Conservation (phyloP, 352 stramenopile genomes). For the Phytopythium litorale region DNA sequence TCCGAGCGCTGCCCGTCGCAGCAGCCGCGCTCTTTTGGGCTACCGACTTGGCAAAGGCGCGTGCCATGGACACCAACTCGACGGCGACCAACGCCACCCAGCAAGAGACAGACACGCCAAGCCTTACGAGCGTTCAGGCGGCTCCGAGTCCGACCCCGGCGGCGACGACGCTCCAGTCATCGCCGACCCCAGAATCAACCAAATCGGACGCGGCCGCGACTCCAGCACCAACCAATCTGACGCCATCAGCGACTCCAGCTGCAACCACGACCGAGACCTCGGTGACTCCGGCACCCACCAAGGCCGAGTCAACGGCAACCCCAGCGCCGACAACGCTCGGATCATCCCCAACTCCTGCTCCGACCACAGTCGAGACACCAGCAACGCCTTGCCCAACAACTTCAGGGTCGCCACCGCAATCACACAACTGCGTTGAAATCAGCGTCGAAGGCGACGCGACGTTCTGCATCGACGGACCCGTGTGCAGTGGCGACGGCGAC, state of each 20-base stretch:
- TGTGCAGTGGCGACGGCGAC: conserved; percentile 26
- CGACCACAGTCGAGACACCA: not conserved
- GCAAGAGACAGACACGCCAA: not conserved
- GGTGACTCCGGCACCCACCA: not conserved
- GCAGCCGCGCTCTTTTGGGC: not conserved
- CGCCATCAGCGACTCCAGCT: not conserved
- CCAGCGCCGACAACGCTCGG: not conserved
- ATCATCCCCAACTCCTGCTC: not conserved
- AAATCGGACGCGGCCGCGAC: no score
- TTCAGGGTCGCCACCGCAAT: not conserved
- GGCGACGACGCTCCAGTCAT: not conserved
- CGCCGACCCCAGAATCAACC: not conserved
- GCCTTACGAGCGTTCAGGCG: not conserved
- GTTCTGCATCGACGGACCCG: conserved; percentile 27
- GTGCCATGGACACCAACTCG: not conserved
- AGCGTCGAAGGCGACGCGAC: conserved; percentile 36
- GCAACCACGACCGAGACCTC: not conserved
- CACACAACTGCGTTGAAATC: conserved; percentile 25
- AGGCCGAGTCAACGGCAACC: not conserved
- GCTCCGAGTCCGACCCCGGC: not conserved
- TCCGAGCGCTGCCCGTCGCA: not conserved
- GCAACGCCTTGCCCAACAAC: not conserved
- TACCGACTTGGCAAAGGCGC: not conserved
- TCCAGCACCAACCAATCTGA: no score
- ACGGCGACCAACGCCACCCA: not conserved